These are phyloP conservation scores for Debaryomycetaceae sp. DNA, from an alignment of 1,139 yeast species.

Conservation along the genomic window DNA sequence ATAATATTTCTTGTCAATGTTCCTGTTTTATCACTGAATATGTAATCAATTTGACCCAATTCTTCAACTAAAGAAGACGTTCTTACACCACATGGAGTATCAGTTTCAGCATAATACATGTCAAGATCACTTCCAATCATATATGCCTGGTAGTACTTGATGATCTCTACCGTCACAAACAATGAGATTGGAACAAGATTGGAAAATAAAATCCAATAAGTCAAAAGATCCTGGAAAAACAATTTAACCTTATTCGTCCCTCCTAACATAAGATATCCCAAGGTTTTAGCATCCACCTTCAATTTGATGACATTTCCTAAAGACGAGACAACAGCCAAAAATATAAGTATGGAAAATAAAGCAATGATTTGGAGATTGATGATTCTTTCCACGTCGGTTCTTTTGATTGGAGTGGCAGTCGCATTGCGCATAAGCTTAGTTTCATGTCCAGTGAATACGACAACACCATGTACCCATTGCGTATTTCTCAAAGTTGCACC, in stretches of 20 bases:
- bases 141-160: conserved; percentile 92
- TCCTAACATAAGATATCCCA: conserved; percentile 65
- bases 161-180: conserved; percentile 92
- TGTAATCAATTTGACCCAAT: conserved; percentile 91
- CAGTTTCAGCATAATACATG: conserved; percentile 81
- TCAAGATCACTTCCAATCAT: conserved; percentile 94
- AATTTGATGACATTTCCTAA: conserved; percentile 82
- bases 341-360: conserved; percentile 73
- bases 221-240: conserved; percentile 82
- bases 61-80: conserved; percentile 96
- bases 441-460: conserved; percentile 95
- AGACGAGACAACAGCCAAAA: conserved; percentile 75
- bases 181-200: conserved; percentile 93
- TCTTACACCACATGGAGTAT: conserved; percentile 92
- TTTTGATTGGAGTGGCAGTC: conserved; percentile 94
- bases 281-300: conserved; percentile 47
- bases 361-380: conserved; percentile 91
- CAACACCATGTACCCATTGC: conserved; percentile 92
- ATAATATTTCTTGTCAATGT: conserved; percentile 91
- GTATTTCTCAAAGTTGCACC: conserved; percentile 97
- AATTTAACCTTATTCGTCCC: conserved; percentile 67
- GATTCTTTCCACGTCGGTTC: conserved; percentile 95
- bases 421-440: conserved; percentile 98
- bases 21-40: conserved; percentile 95
- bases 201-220: conserved; percentile 94